phyloP scores from a whole-genome alignment of 2,329 filamentous ascomycete genomes.

The Aspergillus melleus region DNA sequence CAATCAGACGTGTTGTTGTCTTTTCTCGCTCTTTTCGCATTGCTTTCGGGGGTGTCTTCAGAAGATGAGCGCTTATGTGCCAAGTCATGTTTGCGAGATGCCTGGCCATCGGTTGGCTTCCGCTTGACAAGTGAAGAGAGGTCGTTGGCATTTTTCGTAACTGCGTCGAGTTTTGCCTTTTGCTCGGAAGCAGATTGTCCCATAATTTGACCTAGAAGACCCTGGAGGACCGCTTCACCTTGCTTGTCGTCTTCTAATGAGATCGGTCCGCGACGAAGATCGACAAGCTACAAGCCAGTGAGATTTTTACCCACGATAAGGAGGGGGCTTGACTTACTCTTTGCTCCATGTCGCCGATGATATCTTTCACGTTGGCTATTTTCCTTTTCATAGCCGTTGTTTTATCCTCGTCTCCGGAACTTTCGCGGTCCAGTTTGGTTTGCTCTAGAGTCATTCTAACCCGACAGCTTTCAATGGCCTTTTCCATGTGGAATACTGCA shows the following conservation, averaged over 20 bases:
- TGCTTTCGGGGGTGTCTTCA: slow-evolving; percentile 23
- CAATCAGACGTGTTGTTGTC: slow-evolving; percentile 4
- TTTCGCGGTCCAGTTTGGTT: slow-evolving; percentile 38
- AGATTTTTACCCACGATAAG: slow-evolving; percentile 5
- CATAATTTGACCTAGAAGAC: slow-evolving; percentile 59
- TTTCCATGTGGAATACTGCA: slow-evolving; percentile 60
- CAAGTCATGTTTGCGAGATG: slow-evolving; percentile 13
- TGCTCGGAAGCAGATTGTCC: slow-evolving; percentile 56
- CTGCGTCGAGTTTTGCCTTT: slow-evolving; percentile 55
- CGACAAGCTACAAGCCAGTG: slow-evolving; percentile 46
- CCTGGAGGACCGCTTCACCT: slow-evolving; percentile 50
- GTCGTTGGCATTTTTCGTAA: slow-evolving; percentile 58
- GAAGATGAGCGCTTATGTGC: slow-evolving; percentile 30
- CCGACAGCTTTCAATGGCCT: slow-evolving; percentile 59
- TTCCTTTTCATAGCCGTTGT: slow-evolving; percentile 43
- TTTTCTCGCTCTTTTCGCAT: slow-evolving; percentile 28
- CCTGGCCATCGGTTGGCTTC: slow-evolving; percentile 40
- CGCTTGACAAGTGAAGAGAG: slow-evolving; percentile 59
- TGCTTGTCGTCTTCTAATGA: slow-evolving; percentile 43
- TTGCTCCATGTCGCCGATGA: slow-evolving; percentile 62
- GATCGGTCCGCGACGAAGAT: slow-evolving; percentile 57
- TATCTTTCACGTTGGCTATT: slow-evolving; percentile 61
- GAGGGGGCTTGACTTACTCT: slow-evolving; percentile 43
- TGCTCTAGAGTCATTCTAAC: slow-evolving; percentile 57
- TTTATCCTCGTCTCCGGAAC: slow-evolving; percentile 43